Evolutionary conservation across 352 stramenopile genomes (phyloP), one percentile per base, ranked within the genome.

Genomic region (Sclerospora graminicola): DNA sequence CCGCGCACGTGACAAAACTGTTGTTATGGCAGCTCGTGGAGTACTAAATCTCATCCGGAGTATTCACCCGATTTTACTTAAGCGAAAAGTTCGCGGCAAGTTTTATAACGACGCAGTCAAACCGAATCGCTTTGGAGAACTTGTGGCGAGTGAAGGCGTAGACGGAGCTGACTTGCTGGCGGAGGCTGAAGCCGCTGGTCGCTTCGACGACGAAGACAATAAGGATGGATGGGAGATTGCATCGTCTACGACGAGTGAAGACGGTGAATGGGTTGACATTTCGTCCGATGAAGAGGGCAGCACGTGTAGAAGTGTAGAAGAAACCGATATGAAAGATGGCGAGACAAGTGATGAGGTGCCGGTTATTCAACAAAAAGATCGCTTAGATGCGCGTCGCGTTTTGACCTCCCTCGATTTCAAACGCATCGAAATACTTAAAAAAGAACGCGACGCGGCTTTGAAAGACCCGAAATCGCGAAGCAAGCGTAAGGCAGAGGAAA

Each of bases 41-140:
- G 95, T 98, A 35, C 78, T 97, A 14, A 99, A 99, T 66, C 83
- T 98, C 41, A 93, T 98, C 49, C 82, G 95, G 23, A 92, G 98
- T 51, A 87, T 96, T 37, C 84, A 98, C 65, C 96, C 96, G 7
- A 69, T 66, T 14, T 66, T 99, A 14, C 76, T 99, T n/a, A 89
- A 97, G 69, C 89, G 88, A 31, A 98, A 98, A 63, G 77, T 99
- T 62, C 81, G 96, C 32, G 96, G 96, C 40, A 95, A 97, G 43
- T 87, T 89, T 54, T 85, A 91, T 56, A 63, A 87, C 30, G 69
- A 77, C 33, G 54, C 75, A 2, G 86, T 81, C 9, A 81, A 95
- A 29, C 88, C 94, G 27, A 91, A 84, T 42, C 77, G 76, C 26
- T 95, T 94, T 42, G 82, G 96, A 54, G 93, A 97, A 50, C 58